These are phyloP conservation scores for Daldinia childiae DNA, from an alignment of 495 filamentous ascomycete genomes.

Conservation along the genomic window DNA sequence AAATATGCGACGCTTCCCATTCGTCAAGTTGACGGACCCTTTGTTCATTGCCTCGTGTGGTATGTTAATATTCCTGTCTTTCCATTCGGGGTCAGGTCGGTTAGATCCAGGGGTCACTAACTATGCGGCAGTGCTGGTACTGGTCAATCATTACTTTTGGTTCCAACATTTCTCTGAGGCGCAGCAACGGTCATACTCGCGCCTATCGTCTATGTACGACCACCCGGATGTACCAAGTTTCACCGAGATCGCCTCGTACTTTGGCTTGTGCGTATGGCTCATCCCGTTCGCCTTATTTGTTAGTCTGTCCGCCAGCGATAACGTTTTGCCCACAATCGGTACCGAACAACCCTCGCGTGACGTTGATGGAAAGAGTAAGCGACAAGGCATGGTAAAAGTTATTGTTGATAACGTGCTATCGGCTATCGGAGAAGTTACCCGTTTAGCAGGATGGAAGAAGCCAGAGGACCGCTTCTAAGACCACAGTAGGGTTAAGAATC, in stretches of 20 bases:
- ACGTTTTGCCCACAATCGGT: slow-evolving; percentile 87
- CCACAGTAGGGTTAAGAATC: background rate
- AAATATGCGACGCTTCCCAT: slow-evolving; percentile 87
- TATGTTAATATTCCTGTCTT: slow-evolving; percentile 47
- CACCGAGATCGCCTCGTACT: slow-evolving; percentile 94
- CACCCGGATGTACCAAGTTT: slow-evolving; percentile 78
- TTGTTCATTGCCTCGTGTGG: slow-evolving; percentile 86
- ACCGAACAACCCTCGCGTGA: slow-evolving; percentile 55
- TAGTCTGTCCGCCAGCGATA: slow-evolving; percentile 89
- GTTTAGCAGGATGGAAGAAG: slow-evolving; percentile 72
- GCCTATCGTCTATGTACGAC: slow-evolving; percentile 65
- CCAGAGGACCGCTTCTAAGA: slow-evolving; percentile 47
- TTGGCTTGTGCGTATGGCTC: slow-evolving; percentile 95
- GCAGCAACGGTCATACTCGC: slow-evolving; percentile 57
- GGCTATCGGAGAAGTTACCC: slow-evolving; percentile 75
- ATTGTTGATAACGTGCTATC: slow-evolving; percentile 80
- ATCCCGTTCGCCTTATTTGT: slow-evolving; percentile 97
- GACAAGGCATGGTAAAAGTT: slow-evolving; percentile 89
- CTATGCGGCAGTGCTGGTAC: slow-evolving; percentile 69
- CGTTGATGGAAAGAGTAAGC: slow-evolving; percentile 63
- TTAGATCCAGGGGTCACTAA: slow-evolving; percentile 24
- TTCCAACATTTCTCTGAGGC: slow-evolving; percentile 88
- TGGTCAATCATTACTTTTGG: slow-evolving; percentile 96
- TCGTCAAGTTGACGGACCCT: slow-evolving; percentile 88
- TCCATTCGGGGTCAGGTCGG: background rate